A percentile compares a stretch with the other conserved stretches of the same genome.
phyloP scores from a whole-genome alignment of 352 stramenopile genomes.

The Phytophthora colocasiae region DNA sequence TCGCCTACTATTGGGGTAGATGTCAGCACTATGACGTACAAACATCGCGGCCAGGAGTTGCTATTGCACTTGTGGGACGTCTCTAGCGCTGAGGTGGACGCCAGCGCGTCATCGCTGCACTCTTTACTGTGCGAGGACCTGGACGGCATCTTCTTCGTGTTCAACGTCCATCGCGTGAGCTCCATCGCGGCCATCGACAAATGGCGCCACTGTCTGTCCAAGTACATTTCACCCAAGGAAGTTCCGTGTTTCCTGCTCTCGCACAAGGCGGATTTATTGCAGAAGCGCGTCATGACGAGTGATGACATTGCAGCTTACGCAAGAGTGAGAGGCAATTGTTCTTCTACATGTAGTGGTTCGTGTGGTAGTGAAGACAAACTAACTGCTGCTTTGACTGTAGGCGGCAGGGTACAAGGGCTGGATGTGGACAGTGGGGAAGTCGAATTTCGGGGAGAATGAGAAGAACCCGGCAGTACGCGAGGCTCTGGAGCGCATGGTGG shows the following conservation, averaged over 20 bases:
- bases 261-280: slow-evolving; percentile 85
- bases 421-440: slow-evolving; percentile 86
- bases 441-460: slow-evolving; percentile 86
- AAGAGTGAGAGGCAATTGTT: slow-evolving; percentile 26
- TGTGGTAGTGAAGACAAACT: not conserved
- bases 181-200: slow-evolving; percentile 88
- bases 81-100: slow-evolving; percentile 76
- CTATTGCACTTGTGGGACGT: slow-evolving; percentile 84
- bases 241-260: slow-evolving; percentile 82
- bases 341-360: too few species aligned
- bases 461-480: slow-evolving; percentile 78
- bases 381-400: slow-evolving; percentile 28
- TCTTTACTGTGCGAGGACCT: slow-evolving; percentile 78
- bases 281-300: slow-evolving; percentile 88
- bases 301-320: slow-evolving; percentile 87
- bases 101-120: slow-evolving; percentile 65
- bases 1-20: slow-evolving; percentile 84
- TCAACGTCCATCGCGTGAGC: slow-evolving; percentile 89
- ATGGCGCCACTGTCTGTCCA: slow-evolving; percentile 75
- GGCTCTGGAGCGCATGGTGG: slow-evolving; percentile 81
- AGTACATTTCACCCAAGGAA: slow-evolving; percentile 80
- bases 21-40: slow-evolving; percentile 58
- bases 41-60: slow-evolving; percentile 51
- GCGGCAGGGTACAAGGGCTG: slow-evolving; percentile 77
- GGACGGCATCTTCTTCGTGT: slow-evolving; percentile 89